Evolutionary conservation across 2,329 filamentous ascomycete species (phyloP).

Genomic region (Ceratocystis albifundus): DNA sequence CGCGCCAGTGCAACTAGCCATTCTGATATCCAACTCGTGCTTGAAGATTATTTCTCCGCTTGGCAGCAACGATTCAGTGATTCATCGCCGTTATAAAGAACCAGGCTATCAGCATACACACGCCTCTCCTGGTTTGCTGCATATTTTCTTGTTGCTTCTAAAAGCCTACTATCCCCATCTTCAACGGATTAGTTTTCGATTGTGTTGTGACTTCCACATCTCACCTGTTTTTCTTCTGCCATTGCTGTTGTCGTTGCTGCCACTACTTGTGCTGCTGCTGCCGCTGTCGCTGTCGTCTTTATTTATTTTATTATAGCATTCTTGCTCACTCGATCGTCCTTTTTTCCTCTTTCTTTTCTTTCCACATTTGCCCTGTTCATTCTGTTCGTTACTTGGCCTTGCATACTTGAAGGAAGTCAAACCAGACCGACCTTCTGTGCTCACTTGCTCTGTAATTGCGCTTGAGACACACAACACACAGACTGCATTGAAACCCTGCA

Average conservation of each 20-base stretch:
- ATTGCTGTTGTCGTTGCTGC: too few relatives aligned
- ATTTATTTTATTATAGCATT: not conserved
- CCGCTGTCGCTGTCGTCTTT: too few relatives aligned
- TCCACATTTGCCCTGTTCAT: not conserved
- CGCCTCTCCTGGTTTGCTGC: not conserved
- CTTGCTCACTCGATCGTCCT: not conserved
- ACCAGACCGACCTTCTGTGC: constrained; percentile 5
- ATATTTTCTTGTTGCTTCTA: not conserved
- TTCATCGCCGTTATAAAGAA: not conserved
- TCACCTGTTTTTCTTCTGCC: not conserved
- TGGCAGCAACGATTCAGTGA: not conserved
- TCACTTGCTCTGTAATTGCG: constrained; percentile 9
- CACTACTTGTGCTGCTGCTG: too few relatives aligned
- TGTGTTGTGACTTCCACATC: not conserved
- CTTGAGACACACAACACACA: constrained; percentile 10
- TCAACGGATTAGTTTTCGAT: not conserved
- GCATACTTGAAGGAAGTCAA: not conserved
- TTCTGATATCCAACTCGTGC: not conserved
- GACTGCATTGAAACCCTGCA: constrained; percentile 11
- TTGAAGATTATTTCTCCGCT: not conserved
- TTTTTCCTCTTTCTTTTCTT: not conserved
- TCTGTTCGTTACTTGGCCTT: not conserved
- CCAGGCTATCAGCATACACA: not conserved
- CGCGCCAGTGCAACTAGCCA: not conserved
- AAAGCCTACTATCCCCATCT: not conserved